phyloP scores from a whole-genome alignment of 1,284 basidiomycete genomes.

The Caloboletus firmus region DNA sequence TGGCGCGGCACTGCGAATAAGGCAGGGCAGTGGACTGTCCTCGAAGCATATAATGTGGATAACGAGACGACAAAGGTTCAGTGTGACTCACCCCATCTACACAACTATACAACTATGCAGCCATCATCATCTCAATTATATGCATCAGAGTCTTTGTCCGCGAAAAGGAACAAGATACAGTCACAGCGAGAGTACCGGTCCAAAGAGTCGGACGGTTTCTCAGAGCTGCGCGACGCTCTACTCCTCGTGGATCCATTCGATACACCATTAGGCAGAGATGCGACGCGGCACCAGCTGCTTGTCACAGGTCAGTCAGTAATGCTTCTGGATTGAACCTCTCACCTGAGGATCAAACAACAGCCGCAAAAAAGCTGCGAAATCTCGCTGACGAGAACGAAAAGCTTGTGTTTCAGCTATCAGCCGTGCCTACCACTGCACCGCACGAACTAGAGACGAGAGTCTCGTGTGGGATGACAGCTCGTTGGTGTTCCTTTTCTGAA shows the following conservation, averaged over 20 bases:
- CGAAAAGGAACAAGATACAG: slow-evolving; percentile 28
- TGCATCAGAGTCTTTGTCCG: slow-evolving; percentile 1
- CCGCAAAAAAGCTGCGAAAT: slow-evolving; percentile 26
- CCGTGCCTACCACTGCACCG: neutral
- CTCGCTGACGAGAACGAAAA: slow-evolving; percentile 28
- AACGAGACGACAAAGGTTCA: neutral
- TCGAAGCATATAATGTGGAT: slow-evolving; percentile 15
- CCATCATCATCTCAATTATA: slow-evolving; percentile 7
- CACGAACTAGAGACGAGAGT: neutral
- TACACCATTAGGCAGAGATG: slow-evolving; percentile 26
- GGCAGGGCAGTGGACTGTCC: slow-evolving; percentile 2
- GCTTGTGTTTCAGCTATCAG: slow-evolving; percentile 19
- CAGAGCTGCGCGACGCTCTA: slow-evolving; percentile 29
- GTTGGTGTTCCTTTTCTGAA: slow-evolving; percentile 13
- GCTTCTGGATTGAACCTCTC: neutral
- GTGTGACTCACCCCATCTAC: slow-evolving; percentile 7
- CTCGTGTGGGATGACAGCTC: neutral
- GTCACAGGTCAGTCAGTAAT: slow-evolving; percentile 20
- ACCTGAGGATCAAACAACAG: slow-evolving; percentile 13
- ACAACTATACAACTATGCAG: slow-evolving; percentile 11
- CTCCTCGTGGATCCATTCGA: slow-evolving; percentile 29
- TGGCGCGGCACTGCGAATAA: neutral
- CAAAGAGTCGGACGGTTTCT: slow-evolving; percentile 35
- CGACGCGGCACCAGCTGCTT: slow-evolving; percentile 34
- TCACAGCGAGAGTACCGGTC: slow-evolving; percentile 34